These are phyloP conservation scores for Trametes coccinea DNA, from an alignment of 768 basidiomycete species.

Conservation along the genomic window DNA sequence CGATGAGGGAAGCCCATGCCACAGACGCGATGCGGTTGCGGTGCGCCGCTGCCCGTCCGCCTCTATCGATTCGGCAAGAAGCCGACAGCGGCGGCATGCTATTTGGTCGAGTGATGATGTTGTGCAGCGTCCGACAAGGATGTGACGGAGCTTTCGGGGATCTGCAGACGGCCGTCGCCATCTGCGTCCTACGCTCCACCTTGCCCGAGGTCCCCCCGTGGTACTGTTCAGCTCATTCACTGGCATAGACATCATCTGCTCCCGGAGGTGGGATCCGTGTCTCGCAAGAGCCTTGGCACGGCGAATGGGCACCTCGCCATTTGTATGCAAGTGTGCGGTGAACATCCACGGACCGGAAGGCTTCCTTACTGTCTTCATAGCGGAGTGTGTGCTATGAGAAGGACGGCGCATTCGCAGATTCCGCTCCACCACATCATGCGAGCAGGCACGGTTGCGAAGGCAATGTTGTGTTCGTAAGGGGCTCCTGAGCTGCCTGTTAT, in stretches of 20 bases:
- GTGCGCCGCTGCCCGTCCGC: not conserved
- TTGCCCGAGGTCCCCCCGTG: conserved; percentile 6
- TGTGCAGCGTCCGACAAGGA: not conserved
- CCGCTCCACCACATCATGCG: conserved; percentile 4
- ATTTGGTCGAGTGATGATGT: not conserved
- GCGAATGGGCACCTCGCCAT: not conserved
- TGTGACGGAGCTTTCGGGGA: not conserved
- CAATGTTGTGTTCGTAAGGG: not conserved
- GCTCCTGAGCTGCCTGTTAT: not conserved
- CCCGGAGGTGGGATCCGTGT: not conserved
- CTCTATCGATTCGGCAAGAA: not conserved
- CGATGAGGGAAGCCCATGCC: not conserved
- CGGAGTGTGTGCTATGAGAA: not conserved
- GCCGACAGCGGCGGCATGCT: not conserved
- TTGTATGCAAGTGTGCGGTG: not conserved
- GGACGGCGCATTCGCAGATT: not conserved
- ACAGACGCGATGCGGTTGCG: not conserved
- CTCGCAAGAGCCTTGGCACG: not conserved
- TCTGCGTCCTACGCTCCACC: not conserved
- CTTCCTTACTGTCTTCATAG: not conserved
- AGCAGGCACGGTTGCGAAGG: not conserved
- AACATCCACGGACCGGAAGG: not conserved
- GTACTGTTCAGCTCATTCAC: not conserved
- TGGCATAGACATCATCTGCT: not conserved
- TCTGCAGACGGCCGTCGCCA: not conserved